Conservation (phyloP, 2,329 filamentous ascomycete genomes). For the Claviceps cyperi region DNA sequence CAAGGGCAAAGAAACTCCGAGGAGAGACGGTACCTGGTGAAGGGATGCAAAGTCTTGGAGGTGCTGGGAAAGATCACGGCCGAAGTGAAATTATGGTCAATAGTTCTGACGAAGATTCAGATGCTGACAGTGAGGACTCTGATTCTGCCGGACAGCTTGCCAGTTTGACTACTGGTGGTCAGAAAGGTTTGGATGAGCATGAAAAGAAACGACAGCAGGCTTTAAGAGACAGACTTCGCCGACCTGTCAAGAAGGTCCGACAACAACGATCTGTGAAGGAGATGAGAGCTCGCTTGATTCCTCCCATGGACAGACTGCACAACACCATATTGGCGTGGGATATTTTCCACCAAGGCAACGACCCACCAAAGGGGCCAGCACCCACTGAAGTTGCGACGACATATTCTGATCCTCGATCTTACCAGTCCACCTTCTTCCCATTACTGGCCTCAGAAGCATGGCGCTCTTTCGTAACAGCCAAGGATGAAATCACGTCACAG, state of each 20-base stretch:
- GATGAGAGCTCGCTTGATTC: slow-evolving; percentile 82
- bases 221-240: slow-evolving; percentile 42
- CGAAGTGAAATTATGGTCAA: slow-evolving; percentile 87
- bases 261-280: slow-evolving; percentile 75
- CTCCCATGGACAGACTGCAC: slow-evolving; percentile 75
- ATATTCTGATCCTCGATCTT: slow-evolving; percentile 62
- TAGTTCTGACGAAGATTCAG: slow-evolving; percentile 61
- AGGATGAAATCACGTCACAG: slow-evolving; percentile 70
- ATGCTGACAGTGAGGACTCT: slow-evolving; percentile 46
- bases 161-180: slow-evolving; percentile 32
- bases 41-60: slow-evolving; percentile 55
- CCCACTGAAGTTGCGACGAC: slow-evolving; percentile 65
- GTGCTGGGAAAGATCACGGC: slow-evolving; percentile 66
- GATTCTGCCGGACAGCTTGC: slow-evolving; percentile 37
- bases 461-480: slow-evolving; percentile 81
- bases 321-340: slow-evolving; percentile 85
- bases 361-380: slow-evolving; percentile 61
- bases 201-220: slow-evolving; percentile 30
- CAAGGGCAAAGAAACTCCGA: slow-evolving; percentile 41
- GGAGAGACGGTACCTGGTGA: slow-evolving; percentile 40
- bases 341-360: slow-evolving; percentile 78
- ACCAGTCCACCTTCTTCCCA: slow-evolving; percentile 82
- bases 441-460: slow-evolving; percentile 86
- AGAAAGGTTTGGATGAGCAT: slow-evolving; percentile 34
- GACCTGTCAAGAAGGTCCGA: slow-evolving; percentile 73